phyloP scores from a whole-genome alignment of 148 eudicot genomes.

The Silene latifolia region DNA sequence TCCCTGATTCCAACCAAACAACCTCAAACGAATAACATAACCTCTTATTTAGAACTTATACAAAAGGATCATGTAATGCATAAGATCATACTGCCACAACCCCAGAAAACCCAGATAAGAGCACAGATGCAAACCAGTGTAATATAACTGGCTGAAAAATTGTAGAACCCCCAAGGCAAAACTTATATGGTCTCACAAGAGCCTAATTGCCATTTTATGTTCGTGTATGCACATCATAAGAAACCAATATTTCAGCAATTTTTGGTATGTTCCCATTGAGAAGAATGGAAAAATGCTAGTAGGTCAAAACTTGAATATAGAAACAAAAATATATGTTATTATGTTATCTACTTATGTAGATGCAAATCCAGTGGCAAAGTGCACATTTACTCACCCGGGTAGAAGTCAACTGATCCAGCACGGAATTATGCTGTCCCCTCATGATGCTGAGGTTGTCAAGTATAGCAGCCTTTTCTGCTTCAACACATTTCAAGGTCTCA shows the following conservation, averaged over 20 bases:
- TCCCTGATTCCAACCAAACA: neutral
- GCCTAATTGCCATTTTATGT: no score
- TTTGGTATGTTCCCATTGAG: neutral
- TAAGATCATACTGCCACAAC: neutral
- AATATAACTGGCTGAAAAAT: neutral
- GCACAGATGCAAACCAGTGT: neutral
- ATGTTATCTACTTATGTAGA: neutral
- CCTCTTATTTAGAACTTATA: neutral
- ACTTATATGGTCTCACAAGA: neutral
- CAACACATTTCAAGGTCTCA: conserved; percentile 79
- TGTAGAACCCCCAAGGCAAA: neutral
- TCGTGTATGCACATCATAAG: no score
- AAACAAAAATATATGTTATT: neutral
- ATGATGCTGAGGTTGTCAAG: conserved; percentile 74
- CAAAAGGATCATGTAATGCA: neutral
- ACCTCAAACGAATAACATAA: neutral
- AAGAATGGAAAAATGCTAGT: neutral
- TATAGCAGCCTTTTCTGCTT: conserved; percentile 74
- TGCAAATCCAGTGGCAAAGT: neutral
- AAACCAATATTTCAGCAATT: neutral
- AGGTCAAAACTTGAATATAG: neutral
- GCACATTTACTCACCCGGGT: conserved; percentile 45
- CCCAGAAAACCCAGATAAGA: neutral
- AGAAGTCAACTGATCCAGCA: conserved; percentile 76
- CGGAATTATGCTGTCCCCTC: conserved; percentile 64